These are phyloP conservation scores for Fusarium veterinarium DNA, from an alignment of 2,329 filamentous ascomycete genomes.

Conservation along the genomic window DNA sequence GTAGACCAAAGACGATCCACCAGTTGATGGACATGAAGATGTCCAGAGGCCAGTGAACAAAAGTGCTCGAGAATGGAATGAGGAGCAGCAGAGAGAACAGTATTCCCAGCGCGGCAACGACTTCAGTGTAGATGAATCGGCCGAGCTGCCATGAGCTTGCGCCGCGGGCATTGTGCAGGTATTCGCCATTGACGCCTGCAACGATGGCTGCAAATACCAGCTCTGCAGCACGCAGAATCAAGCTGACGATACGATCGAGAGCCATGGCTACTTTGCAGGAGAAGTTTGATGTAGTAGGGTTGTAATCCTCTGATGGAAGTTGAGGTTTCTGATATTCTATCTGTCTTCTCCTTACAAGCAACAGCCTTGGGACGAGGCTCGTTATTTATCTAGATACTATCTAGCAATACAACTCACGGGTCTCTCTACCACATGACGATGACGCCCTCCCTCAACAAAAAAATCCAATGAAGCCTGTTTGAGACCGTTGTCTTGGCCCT, in stretches of 20 bases:
- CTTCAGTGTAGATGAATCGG: constrained; percentile 80
- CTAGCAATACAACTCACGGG: constrained; percentile 15
- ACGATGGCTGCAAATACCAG: constrained; percentile 79
- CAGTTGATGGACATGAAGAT: constrained; percentile 75
- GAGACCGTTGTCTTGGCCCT: constrained; percentile 16
- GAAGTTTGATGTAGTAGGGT: background rate
- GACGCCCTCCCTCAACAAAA: constrained; percentile 29
- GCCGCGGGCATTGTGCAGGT: constrained; percentile 64
- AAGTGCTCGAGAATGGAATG: constrained; percentile 74
- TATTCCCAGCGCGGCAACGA: constrained; percentile 76
- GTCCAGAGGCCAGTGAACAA: constrained; percentile 78
- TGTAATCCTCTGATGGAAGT: background rate
- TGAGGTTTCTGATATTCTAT: background rate
- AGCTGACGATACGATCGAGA: constrained; percentile 54
- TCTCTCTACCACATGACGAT: constrained; percentile 37
- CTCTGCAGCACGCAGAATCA: constrained; percentile 58
- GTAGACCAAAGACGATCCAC: constrained; percentile 76
- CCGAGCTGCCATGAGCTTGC: constrained; percentile 64
- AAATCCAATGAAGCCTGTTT: constrained; percentile 37
- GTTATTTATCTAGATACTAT: constrained; percentile 37
- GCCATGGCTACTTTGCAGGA: constrained; percentile 46
- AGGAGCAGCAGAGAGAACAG: constrained; percentile 78
- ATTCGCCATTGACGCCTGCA: constrained; percentile 74
- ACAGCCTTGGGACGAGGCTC: constrained; percentile 7
- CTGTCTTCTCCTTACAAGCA: background rate